Base-by-base conservation (phyloP, 2,329 filamentous ascomycete genomes). In the Colletotrichum truncatum region DNA sequence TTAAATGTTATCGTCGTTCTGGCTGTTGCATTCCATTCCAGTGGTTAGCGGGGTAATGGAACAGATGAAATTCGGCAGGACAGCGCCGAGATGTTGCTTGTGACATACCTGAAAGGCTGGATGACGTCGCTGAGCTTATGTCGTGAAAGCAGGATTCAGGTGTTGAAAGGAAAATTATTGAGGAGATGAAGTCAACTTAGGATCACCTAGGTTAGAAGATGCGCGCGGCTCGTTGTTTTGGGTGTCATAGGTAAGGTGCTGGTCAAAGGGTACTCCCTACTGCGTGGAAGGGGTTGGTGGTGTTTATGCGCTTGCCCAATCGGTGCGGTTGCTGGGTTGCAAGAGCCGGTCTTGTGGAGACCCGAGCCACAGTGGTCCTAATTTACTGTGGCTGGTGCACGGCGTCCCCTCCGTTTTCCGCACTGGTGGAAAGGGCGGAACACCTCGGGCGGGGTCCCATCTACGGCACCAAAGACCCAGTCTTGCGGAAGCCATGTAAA, bases 11-110 rank as follows among this genome's bases (percentile, higher is more conserved):
- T 68, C 30, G 46, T 67, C 30, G 53, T 28, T 26, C 45, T 43
- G 36, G 48, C 46, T 54, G 25, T 41, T 21, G 62, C 43, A 59
- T 70, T 75, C 68, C 77, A 80, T 80, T 80, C 78, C 78, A 77
- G 65, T 58, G 67, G 78, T 80, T 78, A 80, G 78, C 78, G 75
- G 75, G 77, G 77, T 75, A 77, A 80, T 78, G 68, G 60, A 49
- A 64, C 59, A 66, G n/a, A 39, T 48, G 61, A 46, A 64, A 34
- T 46, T 34, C 45, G 21, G 18, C 18, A 53, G 30, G 45, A 23
- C 6, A 34, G 18, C 39, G 39, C 43, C 30, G 53, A 54, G 41
- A 45, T 18, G 49, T 51, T 51, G 34, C 14, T 41, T 14, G 18
- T 16, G 18, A 26, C 53, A 43, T 59, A 59, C 64, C 58, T 64